A percentile compares a stretch with the other conserved stretches of the same genome.
phyloP scores from a whole-genome alignment of 208 protist genomes.

The Leishmania tarentolae region DNA sequence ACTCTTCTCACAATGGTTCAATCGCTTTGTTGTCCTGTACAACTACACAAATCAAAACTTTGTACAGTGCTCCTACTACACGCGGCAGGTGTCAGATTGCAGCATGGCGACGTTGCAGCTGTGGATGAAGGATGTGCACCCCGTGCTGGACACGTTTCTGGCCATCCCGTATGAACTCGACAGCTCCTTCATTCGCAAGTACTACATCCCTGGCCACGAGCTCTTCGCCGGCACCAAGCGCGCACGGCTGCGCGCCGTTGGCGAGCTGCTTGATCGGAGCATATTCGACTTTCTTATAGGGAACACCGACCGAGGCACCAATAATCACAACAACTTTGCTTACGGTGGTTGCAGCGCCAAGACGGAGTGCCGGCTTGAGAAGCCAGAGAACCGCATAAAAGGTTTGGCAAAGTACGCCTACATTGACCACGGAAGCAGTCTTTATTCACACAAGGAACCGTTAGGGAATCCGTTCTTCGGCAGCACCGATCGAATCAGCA shows the following conservation, averaged over 20 bases:
- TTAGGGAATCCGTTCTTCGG: conserved; percentile 68
- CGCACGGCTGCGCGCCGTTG: conserved; percentile 63
- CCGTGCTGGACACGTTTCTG: conserved; percentile 66
- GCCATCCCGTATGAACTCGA: conserved; percentile 68
- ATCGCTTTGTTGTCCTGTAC: conserved; percentile 68
- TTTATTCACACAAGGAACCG: conserved; percentile 83
- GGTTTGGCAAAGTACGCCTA: conserved; percentile 83
- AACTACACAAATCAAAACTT: conserved; percentile 66
- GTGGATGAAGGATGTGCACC: conserved; percentile 88
- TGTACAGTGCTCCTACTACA: conserved; percentile 47
- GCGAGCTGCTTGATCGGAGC: conserved; percentile 74
- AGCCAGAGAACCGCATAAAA: conserved; percentile 39
- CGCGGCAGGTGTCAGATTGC: conserved; percentile 33
- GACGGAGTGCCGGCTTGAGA: conserved; percentile 44
- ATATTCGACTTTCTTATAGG: conserved; percentile 89
- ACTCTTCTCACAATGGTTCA: conserved; percentile 80
- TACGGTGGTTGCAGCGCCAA: conserved; percentile 78
- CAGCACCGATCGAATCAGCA: conserved; percentile 39
- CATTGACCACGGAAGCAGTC: conserved; percentile 82
- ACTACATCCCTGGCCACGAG: conserved; percentile 65
- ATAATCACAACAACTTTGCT: conserved; percentile 89
- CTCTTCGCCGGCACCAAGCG: conserved; percentile 53
- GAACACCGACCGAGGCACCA: conserved; percentile 82
- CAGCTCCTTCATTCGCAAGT: conserved; percentile 60
- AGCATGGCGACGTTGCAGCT: conserved; percentile 71